Base-by-base conservation (phyloP, 2,329 filamentous ascomycete genomes). In the Colletotrichum shisoi region DNA sequence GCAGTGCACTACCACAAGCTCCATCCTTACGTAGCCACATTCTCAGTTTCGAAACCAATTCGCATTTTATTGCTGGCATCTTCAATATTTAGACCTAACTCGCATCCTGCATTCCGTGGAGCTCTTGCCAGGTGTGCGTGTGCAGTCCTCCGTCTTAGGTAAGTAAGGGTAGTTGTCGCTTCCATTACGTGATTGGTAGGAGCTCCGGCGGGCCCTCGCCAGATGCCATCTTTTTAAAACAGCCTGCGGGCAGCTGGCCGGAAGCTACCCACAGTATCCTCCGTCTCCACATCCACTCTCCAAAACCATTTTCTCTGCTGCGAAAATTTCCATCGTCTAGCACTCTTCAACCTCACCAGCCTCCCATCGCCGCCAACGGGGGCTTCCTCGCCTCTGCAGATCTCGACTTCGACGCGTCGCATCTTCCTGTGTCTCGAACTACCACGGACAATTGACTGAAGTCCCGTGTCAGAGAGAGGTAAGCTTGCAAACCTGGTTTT, bases 191-290 rank as follows among this genome's bases (percentile, higher is more conserved):
- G 62, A 64, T 60, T 52, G 40, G 56, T 3, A 39, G 12, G 13
- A 67, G 63, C 63, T 67, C 31, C 7, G 27, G 52, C 61, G 57
- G 56, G 9, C 5, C 19, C 1, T 19, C 4, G 40, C 37, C 61
- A 45, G 53, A 45, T 63, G 58, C 6, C 12, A 9, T 21, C 5
- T 19, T 3, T 3, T 19, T n/a, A 12, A 59, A 15, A 45, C 12
- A 6, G 40, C 11, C 56, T 34, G 34, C 31, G 1, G 17, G 12
- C 49, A 37, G 27, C 31, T 37, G 49, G 24, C n/a, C 17, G n/a
- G 21, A 15, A 61, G 45, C 51, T 24, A 24, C 39, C 31, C 9
- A 34, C 8, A 34, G 7, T 19, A 27, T 19, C 24, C 34, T 39
- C 17, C 31, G 46, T 44, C 34, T n/a, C 54, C 62, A 63, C 61